Base-by-base conservation (phyloP, 2,329 filamentous ascomycete species). In the Scorias spongiosa region DNA sequence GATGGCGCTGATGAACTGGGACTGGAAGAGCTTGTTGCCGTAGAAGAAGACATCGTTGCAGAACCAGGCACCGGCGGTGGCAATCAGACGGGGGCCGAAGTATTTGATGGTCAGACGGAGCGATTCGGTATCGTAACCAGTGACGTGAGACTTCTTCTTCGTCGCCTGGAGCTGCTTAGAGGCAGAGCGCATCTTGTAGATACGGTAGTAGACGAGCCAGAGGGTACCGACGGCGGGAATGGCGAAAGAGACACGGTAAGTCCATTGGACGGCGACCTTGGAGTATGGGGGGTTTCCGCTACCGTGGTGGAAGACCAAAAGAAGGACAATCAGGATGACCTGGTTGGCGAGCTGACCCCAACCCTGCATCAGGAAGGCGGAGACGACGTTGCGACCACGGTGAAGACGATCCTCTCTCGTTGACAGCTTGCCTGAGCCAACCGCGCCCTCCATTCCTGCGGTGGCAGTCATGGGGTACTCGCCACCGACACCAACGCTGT, bases 1-100 rank as follows among this genome's bases (percentile, higher is more conserved):
- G 53, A 95, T 80, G 58, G 91, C 82, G 29, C 69, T 70, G 66
- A 95, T 94, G 67, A 95, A 95, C 60, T 89, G 76, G 49, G 75
- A 76, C 67, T 94, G 88, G 75, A 95, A 95, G 43, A 95, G 80
- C 74, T 94, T 95, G 80, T 94, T 95, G 55, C 89, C 89, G 69
- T 96, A 96, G 72, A 96, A 96, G 74, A 96, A 95, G 52, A 96
- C 82, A 59, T 96, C 89, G 64, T 96, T 96, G 68, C 81, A 84
- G 66, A 89, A 96, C 89, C 89, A 96, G 30, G 80, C 76, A 45
- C 84, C 84, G 10, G 88, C 80, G 15, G 89, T 95, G 41, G 89
- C 89, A 15, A 94, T 58, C 18, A 96, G 67, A 53, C 89, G 86
- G 42, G 83, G 81, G 40, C 87, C 86, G 53, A 95, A 96, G 68